phyloP scores from a whole-genome alignment of 2,329 filamentous ascomycete genomes.

The Albophoma yamanashiensis region DNA sequence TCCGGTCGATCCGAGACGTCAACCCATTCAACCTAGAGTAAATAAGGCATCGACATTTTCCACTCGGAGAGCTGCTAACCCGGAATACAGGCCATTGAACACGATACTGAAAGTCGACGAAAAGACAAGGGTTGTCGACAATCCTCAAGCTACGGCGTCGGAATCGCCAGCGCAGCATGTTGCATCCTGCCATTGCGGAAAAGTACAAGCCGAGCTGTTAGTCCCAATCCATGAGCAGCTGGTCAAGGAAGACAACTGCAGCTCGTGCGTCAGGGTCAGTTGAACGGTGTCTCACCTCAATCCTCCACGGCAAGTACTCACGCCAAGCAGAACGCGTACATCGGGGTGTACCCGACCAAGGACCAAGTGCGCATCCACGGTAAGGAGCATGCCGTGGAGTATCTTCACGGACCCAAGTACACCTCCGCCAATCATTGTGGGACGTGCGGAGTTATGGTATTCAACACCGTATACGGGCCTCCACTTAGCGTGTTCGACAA shows the following conservation, averaged over 20 bases:
- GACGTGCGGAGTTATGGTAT: conserved; percentile 18
- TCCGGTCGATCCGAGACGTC: conserved; percentile 10
- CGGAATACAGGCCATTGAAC: background rate
- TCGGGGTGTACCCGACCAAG: conserved; percentile 16
- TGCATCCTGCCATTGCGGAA: conserved; percentile 16
- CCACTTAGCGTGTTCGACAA: conserved; percentile 15
- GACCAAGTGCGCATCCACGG: conserved; percentile 15
- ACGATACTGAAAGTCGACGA: background rate
- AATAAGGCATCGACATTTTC: background rate
- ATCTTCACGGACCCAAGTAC: conserved; percentile 11
- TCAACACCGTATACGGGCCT: conserved; percentile 17
- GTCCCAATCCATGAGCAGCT: conserved; percentile 25
- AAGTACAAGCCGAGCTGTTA: conserved; percentile 9
- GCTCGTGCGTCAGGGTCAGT: conserved; percentile 18
- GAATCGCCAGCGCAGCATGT: conserved; percentile 6
- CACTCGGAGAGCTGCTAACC: background rate
- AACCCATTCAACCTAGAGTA: conserved; percentile 14
- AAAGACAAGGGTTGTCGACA: background rate
- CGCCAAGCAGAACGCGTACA: conserved; percentile 12
- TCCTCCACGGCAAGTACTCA: background rate
- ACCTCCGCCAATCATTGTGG: conserved; percentile 12
- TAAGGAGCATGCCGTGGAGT: conserved; percentile 14
- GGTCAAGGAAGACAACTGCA: conserved; percentile 29
- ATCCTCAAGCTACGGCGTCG: background rate
- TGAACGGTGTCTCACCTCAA: background rate